Evolutionary conservation across 2,329 filamentous ascomycete species (phyloP).

Genomic region (Neofusicoccum parvum): DNA sequence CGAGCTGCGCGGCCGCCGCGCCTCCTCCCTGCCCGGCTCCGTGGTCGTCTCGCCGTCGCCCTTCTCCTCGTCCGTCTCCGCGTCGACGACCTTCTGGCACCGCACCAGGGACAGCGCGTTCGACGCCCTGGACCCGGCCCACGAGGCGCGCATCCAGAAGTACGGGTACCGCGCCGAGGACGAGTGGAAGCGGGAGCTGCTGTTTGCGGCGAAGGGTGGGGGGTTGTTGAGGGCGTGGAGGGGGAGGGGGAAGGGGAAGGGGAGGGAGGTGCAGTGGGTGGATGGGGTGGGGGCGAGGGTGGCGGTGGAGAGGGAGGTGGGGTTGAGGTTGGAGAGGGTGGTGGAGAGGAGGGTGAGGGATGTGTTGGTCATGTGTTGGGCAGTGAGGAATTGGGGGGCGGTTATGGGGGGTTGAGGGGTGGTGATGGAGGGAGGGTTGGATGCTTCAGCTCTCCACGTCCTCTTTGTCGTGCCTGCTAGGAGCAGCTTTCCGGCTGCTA

Average conservation of each 20-base stretch:
- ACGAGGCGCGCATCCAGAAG: constrained; percentile 26
- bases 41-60: neutral
- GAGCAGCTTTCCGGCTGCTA: too few species aligned
- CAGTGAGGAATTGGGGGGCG: constrained; percentile 28
- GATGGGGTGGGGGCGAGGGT: constrained; percentile 16
- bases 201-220: too few species aligned
- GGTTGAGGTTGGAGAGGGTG: constrained; percentile 22
- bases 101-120: constrained; percentile 24
- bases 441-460: too few species aligned
- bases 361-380: constrained; percentile 32
- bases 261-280: constrained; percentile 14
- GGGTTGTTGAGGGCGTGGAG: constrained; percentile 27
- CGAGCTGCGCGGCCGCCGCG: constrained; percentile 20
- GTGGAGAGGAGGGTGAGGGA: constrained; percentile 25
- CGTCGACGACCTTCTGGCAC: constrained; percentile 22
- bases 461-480: too few species aligned
- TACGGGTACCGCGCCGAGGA: constrained; percentile 28
- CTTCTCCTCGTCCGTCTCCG: neutral
- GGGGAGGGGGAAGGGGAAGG: constrained; percentile 17
- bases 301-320: constrained; percentile 25
- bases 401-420: too few species aligned
- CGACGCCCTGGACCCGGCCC: constrained; percentile 27
- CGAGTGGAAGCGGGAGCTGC: too few species aligned
- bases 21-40: constrained; percentile 23
- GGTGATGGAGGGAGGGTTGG: too few species aligned